Evolutionary conservation across 345 rosid genomes (phyloP).

Genomic region (Melastoma malabathricum): DNA sequence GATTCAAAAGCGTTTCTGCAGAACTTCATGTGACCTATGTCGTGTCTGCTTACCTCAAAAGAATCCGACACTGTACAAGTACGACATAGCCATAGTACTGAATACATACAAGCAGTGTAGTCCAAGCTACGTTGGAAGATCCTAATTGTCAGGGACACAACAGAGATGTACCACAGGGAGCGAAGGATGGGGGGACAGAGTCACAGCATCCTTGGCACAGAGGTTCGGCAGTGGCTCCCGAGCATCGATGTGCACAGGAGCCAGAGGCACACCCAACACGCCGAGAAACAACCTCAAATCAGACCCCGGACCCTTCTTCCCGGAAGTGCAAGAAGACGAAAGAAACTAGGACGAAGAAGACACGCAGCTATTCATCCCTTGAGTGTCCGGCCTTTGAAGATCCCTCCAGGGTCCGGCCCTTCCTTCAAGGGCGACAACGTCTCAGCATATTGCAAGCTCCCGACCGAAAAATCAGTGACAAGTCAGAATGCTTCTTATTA

Average conservation of each 20-base stretch:
- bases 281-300: conserved; percentile 32
- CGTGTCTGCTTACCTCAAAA: too few relatives aligned
- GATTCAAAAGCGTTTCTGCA: neutral
- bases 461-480: conserved; percentile 9
- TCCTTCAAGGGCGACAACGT: conserved; percentile 28
- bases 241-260: conserved; percentile 26
- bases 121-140: neutral
- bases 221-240: conserved; percentile 27
- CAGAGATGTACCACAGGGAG: neutral
- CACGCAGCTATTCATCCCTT: conserved; percentile 7
- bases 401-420: conserved; percentile 24
- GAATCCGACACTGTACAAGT: too few relatives aligned
- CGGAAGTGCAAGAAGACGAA: conserved; percentile 11
- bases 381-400: conserved; percentile 28
- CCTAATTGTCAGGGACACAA: neutral
- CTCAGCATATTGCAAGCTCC: conserved; percentile 15
- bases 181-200: conserved; percentile 12
- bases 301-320: conserved; percentile 4
- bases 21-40: neutral
- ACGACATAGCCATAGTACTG: neutral
- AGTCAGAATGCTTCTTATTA: neutral
- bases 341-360: conserved; percentile 3
- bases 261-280: conserved; percentile 30
- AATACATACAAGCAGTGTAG: neutral
- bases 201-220: conserved; percentile 28